Percentiles rank a stretch among this genome's conserved stretches.
Conservation (phyloP, 768 basidiomycete species). For the Tulasnella calospora region DNA sequence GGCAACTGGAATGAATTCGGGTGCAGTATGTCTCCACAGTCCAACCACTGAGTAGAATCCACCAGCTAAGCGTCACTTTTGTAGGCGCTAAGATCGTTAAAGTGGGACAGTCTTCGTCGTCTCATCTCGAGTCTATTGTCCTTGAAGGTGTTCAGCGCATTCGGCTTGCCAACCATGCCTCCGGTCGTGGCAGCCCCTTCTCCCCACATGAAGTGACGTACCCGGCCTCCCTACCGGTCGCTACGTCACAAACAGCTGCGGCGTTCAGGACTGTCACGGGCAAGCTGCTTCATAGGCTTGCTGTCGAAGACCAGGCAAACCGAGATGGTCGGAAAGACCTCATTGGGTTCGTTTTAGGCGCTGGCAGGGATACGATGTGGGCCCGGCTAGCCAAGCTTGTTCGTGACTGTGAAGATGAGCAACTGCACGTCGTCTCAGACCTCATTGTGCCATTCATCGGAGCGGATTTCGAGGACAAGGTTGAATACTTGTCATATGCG, state of each 20-base stretch:
- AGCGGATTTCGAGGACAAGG: constrained; percentile 63
- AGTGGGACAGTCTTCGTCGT: constrained; percentile 56
- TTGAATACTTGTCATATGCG: constrained; percentile 43
- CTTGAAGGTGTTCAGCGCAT: constrained; percentile 69
- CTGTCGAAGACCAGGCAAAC: constrained; percentile 47
- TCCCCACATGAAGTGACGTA: constrained; percentile 34
- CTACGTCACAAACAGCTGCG: constrained; percentile 47
- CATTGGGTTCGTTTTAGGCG: constrained; percentile 1
- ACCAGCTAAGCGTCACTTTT: neutral
- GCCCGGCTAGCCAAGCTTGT: constrained; percentile 21
- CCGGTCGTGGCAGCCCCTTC: constrained; percentile 31
- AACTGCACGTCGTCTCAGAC: constrained; percentile 52
- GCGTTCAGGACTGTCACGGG: constrained; percentile 67
- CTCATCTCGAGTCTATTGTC: constrained; percentile 62
- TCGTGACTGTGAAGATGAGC: constrained; percentile 12
- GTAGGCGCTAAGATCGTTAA: constrained; percentile 62
- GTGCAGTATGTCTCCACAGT: constrained; percentile 26
- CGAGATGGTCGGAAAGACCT: neutral
- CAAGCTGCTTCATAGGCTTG: constrained; percentile 60
- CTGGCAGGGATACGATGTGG: constrained; percentile 12
- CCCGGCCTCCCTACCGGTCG: constrained; percentile 43
- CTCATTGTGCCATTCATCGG: constrained; percentile 58
- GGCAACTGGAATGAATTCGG: constrained; percentile 26
- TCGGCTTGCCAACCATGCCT: constrained; percentile 43
- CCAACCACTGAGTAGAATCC: neutral